A percentile compares a stretch with the other conserved stretches of the same genome.
Evolutionary conservation across 441 rosid genomes (phyloP).

Genomic region (Adansonia grandidieri): DNA sequence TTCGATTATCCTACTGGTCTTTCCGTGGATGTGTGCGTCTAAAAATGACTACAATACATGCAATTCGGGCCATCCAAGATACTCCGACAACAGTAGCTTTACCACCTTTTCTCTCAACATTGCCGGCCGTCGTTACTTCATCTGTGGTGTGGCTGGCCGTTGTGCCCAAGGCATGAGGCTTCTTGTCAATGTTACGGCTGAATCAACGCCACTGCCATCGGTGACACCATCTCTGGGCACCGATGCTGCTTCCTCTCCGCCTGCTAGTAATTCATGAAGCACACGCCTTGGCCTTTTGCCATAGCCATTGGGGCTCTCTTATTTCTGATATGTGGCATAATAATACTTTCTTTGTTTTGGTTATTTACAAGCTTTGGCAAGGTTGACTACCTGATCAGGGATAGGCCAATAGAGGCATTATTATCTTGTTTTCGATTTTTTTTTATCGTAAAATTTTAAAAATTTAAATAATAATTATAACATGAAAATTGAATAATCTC

Average conservation of each 20-base stretch:
- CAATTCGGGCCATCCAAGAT: slow-evolving; percentile 33
- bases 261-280: neutral
- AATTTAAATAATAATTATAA: no score
- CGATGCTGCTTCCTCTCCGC: neutral
- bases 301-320: neutral
- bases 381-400: neutral
- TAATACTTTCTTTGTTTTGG: neutral
- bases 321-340: neutral
- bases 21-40: slow-evolving; percentile 74
- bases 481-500: no score
- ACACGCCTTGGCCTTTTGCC: neutral
- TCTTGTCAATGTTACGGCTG: slow-evolving; percentile 41
- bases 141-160: slow-evolving; percentile 47
- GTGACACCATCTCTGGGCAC: neutral
- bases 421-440: neutral
- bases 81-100: slow-evolving; percentile 60
- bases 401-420: neutral
- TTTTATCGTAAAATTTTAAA: no score
- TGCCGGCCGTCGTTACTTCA: slow-evolving; percentile 69
- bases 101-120: slow-evolving; percentile 64
- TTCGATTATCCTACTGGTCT: slow-evolving; percentile 71
- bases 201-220: slow-evolving; percentile 31
- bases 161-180: slow-evolving; percentile 73
- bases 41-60: slow-evolving; percentile 72
- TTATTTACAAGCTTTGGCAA: neutral